A percentile compares a stretch with the other conserved stretches of the same genome.
Evolutionary conservation across 306 rosid genomes (phyloP).

Genomic region (Dicorynia guianensis): DNA sequence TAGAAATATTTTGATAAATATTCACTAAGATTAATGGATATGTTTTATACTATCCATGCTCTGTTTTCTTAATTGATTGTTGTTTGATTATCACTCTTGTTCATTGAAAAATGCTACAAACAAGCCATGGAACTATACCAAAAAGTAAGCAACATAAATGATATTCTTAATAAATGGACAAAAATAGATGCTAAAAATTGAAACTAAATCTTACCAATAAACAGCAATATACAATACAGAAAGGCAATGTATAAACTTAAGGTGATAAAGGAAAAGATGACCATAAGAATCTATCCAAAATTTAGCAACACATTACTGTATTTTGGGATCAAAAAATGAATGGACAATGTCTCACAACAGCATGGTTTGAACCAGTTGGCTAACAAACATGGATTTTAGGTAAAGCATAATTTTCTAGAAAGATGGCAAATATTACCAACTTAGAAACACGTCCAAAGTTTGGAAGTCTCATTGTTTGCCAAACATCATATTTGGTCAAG

Average conservation of each 20-base stretch:
- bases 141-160: not conserved
- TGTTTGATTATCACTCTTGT: no score
- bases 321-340: slow-evolving; percentile 18
- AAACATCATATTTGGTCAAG: slow-evolving; percentile 23
- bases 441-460: slow-evolving; percentile 80
- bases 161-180: not conserved
- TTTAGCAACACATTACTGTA: not conserved
- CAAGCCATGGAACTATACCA: not conserved
- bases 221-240: not conserved
- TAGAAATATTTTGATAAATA: not conserved
- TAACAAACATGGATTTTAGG: slow-evolving; percentile 1
- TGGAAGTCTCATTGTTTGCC: slow-evolving; percentile 96
- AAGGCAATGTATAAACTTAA: not conserved
- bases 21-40: not conserved
- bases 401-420: slow-evolving; percentile 14
- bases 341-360: not conserved
- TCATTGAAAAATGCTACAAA: not conserved
- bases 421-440: slow-evolving; percentile 74
- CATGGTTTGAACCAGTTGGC: slow-evolving; percentile 13
- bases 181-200: no score
- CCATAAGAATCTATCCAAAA: not conserved
- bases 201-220: not conserved
- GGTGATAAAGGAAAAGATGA: not conserved
- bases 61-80: not conserved
- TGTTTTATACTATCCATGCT: not conserved